These are phyloP conservation scores for Pseudopyricularia javanii DNA, from an alignment of 2,329 filamentous ascomycete genomes.

Conservation along the genomic window DNA sequence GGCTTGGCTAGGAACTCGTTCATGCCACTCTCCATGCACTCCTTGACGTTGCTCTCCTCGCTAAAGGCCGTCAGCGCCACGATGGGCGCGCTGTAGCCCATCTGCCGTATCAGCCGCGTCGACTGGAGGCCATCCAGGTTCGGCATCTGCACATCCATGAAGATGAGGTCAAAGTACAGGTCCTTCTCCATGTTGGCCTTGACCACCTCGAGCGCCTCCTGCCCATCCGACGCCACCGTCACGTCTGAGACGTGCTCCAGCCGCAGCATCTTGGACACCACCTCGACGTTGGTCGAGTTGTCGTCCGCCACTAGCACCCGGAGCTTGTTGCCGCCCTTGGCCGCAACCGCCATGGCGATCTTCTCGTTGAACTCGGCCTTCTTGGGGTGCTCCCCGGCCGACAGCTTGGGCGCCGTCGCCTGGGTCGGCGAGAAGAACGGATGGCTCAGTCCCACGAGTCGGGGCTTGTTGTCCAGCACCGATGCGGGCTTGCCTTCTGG, in stretches of 20 bases:
- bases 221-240: conserved; percentile 73
- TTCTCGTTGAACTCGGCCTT: conserved; percentile 53
- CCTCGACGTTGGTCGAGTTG: conserved; percentile 45
- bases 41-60: conserved; percentile 78
- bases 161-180: conserved; percentile 71
- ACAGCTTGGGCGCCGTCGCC: conserved; percentile 21
- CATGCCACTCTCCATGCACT: conserved; percentile 84
- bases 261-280: conserved; percentile 53
- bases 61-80: conserved; percentile 84
- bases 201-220: conserved; percentile 79
- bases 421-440: conserved; percentile 56
- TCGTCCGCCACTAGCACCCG: conserved; percentile 76
- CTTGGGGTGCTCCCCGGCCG: conserved; percentile 44
- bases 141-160: conserved; percentile 96
- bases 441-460: conserved; percentile 69
- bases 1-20: conserved; percentile 71
- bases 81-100: conserved; percentile 80
- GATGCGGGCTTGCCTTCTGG: conserved; percentile 16
- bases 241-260: conserved; percentile 77
- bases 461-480: conserved; percentile 56
- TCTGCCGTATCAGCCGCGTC: conserved; percentile 70
- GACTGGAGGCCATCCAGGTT: conserved; percentile 83
- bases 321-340: conserved; percentile 42
- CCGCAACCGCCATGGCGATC: conserved; percentile 37
- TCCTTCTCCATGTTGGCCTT: conserved; percentile 68